These are phyloP conservation scores for Anthracocystis panici-leucophaei DNA, from an alignment of 1,284 basidiomycete genomes.

Conservation along the genomic window DNA sequence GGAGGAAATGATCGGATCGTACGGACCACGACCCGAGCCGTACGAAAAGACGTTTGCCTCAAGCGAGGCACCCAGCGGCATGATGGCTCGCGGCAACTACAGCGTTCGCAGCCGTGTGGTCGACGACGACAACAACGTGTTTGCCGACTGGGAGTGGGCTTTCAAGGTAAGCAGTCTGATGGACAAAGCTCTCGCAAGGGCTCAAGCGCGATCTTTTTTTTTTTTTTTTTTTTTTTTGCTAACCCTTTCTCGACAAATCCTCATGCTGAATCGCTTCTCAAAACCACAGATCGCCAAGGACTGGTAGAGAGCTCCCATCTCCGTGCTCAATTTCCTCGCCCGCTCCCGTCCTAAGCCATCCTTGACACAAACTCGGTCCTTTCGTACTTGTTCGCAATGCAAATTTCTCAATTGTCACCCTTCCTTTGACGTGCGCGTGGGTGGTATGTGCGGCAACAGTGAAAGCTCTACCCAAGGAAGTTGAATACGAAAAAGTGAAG, in stretches of 20 bases:
- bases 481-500: slow-evolving; percentile 99
- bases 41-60: slow-evolving; percentile 71
- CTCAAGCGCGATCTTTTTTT: background rate
- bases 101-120: slow-evolving; percentile 81
- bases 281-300: slow-evolving; percentile 53
- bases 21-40: slow-evolving; percentile 72
- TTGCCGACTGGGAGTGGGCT: slow-evolving; percentile 74
- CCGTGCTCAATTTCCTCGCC: background rate
- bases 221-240: no score
- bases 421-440: background rate
- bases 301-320: slow-evolving; percentile 25
- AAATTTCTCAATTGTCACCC: slow-evolving; percentile 10
- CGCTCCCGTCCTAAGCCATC: no score
- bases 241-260: background rate
- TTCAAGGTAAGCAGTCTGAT: slow-evolving; percentile 55
- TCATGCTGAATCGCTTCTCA: background rate
- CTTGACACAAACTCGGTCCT: background rate
- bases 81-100: slow-evolving; percentile 84
- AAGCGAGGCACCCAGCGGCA: slow-evolving; percentile 73
- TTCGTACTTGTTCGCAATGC: slow-evolving; percentile 24
- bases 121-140: slow-evolving; percentile 80
- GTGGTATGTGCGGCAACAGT: background rate
- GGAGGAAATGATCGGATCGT: slow-evolving; percentile 91
- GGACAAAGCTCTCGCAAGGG: background rate
- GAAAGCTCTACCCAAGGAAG: slow-evolving; percentile 78